phyloP scores from a whole-genome alignment of 768 basidiomycete species.

The Rhizopogon sp. region DNA sequence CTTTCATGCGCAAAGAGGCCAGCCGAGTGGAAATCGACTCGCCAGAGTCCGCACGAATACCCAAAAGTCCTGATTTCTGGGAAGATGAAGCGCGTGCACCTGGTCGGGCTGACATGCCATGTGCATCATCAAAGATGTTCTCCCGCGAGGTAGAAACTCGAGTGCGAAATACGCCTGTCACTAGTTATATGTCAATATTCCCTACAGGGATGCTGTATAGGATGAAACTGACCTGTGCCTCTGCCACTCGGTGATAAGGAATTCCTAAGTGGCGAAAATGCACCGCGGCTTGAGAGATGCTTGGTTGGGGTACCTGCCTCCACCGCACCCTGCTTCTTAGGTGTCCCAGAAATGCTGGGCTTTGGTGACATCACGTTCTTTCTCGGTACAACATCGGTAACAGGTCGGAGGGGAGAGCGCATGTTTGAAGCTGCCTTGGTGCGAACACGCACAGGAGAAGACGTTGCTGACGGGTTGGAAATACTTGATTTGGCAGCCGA shows the following conservation, averaged over 20 bases:
- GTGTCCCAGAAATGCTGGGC: background rate
- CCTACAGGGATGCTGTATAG: background rate
- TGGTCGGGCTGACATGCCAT: background rate
- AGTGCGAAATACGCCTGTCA: background rate
- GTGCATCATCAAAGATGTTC: background rate
- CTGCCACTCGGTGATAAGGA: background rate
- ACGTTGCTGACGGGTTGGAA: conserved; percentile 9
- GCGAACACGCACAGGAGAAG: conserved; percentile 5
- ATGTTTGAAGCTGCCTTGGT: conserved; percentile 2
- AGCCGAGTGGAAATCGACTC: background rate
- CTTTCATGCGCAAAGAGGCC: background rate
- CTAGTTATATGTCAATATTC: background rate
- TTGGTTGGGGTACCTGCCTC: background rate
- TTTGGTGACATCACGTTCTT: conserved; percentile 8
- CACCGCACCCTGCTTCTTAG: background rate
- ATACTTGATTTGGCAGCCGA: background rate
- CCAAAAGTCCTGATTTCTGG: background rate
- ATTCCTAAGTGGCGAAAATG: conserved; percentile 6
- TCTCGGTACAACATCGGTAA: background rate
- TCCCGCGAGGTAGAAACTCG: background rate
- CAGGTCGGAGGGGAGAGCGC: background rate
- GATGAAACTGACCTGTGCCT: background rate
- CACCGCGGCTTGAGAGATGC: background rate
- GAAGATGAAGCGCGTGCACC: background rate
- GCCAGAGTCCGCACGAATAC: background rate